Evolutionary conservation across 2,329 filamentous ascomycete genomes (phyloP).

Genomic region (Colletotrichum endophyticum): DNA sequence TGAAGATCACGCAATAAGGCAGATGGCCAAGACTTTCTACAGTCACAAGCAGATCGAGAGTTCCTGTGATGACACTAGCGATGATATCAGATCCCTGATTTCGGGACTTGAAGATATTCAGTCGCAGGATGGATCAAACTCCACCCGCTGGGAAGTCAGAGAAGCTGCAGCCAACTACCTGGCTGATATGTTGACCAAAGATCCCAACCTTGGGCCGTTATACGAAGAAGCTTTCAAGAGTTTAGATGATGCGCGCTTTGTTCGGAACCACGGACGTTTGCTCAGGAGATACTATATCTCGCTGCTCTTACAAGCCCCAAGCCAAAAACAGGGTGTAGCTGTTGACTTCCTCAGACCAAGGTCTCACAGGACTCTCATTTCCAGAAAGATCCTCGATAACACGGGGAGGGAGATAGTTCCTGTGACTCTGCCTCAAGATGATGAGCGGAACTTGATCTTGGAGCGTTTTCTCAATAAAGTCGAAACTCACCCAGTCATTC

Average conservation of each 20-base stretch:
- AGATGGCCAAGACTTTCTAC: neutral
- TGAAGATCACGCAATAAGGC: neutral
- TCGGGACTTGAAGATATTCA: neutral
- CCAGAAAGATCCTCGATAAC: neutral
- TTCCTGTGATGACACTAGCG: rapidly evolving
- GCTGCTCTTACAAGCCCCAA: neutral
- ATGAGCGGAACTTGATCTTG: neutral
- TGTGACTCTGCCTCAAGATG: neutral
- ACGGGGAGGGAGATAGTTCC: neutral
- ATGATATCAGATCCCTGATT: neutral
- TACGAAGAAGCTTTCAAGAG: neutral
- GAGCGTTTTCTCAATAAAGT: neutral
- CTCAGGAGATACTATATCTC: neutral
- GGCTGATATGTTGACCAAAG: neutral
- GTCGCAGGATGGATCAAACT: neutral
- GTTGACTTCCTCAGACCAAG: neutral
- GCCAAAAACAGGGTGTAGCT: neutral
- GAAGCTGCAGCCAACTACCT: neutral
- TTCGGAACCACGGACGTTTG: neutral
- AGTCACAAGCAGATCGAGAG: neutral
- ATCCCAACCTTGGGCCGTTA: rapidly evolving
- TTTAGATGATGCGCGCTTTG: neutral
- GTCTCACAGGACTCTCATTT: neutral
- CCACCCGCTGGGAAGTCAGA: neutral
- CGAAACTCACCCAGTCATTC: no score